phyloP scores from a whole-genome alignment of 1,284 basidiomycete species.

The Coniferiporia sulphurascens region DNA sequence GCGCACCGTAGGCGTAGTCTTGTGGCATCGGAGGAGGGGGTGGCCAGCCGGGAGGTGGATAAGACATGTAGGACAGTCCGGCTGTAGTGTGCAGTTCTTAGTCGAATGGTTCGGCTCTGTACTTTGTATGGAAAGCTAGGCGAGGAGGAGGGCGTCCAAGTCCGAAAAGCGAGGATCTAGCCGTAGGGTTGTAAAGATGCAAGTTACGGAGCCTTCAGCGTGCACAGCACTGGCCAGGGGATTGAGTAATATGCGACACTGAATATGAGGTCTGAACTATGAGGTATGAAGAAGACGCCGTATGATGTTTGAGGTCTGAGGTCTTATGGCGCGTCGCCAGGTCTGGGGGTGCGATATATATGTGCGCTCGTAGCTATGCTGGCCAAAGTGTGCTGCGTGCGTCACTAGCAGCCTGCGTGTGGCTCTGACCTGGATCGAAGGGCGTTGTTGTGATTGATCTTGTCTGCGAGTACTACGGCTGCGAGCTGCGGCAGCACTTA shows the following conservation, averaged over 20 bases:
- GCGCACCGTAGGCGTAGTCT: constrained; percentile 3
- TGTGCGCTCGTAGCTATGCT: not conserved
- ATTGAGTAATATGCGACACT: no score
- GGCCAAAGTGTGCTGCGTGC: not conserved
- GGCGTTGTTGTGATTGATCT: not conserved
- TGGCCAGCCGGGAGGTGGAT: not conserved
- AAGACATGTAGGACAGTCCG: not conserved
- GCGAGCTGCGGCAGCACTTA: not conserved
- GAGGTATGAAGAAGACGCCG: not conserved
- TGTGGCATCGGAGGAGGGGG: constrained; percentile 7
- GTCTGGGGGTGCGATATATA: not conserved
- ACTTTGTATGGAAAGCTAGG: not conserved
- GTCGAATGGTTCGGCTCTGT: not conserved
- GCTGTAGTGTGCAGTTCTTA: not conserved
- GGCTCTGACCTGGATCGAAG: not conserved
- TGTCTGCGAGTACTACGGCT: not conserved
- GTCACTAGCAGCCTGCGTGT: not conserved
- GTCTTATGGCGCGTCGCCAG: not conserved
- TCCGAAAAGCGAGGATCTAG: not conserved
- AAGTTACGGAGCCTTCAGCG: no score
- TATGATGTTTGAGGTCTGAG: not conserved
- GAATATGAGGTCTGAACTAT: not conserved
- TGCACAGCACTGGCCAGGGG: no score
- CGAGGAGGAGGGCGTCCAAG: not conserved
- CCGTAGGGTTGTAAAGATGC: not conserved